Percentiles rank a stretch among this genome's conserved stretches.
Evolutionary conservation across 78 protist species (phyloP).

Genomic region (Polysphondylium violaceum): DNA sequence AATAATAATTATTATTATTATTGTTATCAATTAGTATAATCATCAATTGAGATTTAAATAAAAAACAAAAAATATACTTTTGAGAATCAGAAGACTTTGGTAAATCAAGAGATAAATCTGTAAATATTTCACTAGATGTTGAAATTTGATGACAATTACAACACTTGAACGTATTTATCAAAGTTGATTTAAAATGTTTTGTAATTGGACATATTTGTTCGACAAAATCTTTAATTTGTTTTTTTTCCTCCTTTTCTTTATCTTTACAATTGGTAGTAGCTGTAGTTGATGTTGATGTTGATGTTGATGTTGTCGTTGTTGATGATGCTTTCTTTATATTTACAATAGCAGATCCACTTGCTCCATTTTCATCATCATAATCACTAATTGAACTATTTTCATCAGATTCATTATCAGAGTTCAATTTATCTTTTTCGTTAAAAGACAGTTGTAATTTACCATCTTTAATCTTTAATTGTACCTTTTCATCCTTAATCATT

Average conservation of each 20-base stretch:
- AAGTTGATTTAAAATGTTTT: slow-evolving; percentile 31
- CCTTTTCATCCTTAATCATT: background rate
- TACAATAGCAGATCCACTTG: background rate
- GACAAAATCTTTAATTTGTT: background rate
- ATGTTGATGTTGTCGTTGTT: background rate
- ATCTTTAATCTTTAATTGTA: background rate
- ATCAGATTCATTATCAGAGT: background rate
- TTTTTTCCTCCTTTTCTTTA: background rate
- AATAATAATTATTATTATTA: background rate
- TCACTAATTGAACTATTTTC: background rate
- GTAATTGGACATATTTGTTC: slow-evolving; percentile 42
- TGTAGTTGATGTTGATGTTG: background rate
- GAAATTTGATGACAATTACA: slow-evolving; percentile 32
- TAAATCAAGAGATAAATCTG: slow-evolving; percentile 51
- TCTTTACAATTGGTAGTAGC: background rate
- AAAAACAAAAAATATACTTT: too few relatives aligned
- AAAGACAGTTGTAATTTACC: background rate
- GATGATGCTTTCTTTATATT: background rate
- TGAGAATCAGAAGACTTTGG: too few relatives aligned
- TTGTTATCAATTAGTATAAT: background rate
- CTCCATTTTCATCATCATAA: slow-evolving; percentile 3
- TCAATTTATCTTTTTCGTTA: background rate
- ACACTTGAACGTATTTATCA: slow-evolving; percentile 14
- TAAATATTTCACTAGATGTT: slow-evolving; percentile 17
- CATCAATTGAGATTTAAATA: background rate